Percentiles rank a stretch among this genome's conserved stretches.
Conservation (phyloP, 345 rosid species). For the Eucalyptus decipiens region DNA sequence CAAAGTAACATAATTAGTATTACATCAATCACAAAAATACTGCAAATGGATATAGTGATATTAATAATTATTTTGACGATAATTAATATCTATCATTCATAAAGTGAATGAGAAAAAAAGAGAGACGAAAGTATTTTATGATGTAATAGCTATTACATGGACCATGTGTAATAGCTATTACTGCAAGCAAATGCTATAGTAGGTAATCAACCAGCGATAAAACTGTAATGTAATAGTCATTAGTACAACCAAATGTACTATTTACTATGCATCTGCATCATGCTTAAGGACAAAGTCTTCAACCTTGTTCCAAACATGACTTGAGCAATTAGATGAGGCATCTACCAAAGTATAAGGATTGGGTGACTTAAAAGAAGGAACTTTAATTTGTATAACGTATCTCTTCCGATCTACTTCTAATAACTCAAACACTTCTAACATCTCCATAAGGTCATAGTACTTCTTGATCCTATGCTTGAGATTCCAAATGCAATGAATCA, state of each 20-base stretch:
- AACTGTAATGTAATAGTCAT: background rate
- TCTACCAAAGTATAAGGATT: background rate
- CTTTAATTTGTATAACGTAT: background rate
- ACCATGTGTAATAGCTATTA: background rate
- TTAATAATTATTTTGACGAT: background rate
- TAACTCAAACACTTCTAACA: background rate
- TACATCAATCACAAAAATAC: background rate
- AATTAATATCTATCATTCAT: background rate
- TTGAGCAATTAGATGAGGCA: background rate
- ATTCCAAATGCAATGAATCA: background rate
- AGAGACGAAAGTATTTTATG: background rate
- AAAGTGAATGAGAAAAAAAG: background rate
- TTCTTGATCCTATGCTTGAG: background rate
- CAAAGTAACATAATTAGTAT: background rate
- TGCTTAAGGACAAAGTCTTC: background rate
- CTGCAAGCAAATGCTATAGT: background rate
- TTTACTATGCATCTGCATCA: background rate
- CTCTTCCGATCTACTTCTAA: background rate
- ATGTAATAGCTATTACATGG: background rate
- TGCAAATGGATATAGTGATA: background rate
- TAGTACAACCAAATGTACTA: background rate
- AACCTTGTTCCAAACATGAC: background rate
- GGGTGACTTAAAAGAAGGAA: background rate
- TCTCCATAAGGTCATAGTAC: background rate
- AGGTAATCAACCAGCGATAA: background rate